Conservation (phyloP, 75 land plant species). For the Chamaecyparis obtusa region DNA sequence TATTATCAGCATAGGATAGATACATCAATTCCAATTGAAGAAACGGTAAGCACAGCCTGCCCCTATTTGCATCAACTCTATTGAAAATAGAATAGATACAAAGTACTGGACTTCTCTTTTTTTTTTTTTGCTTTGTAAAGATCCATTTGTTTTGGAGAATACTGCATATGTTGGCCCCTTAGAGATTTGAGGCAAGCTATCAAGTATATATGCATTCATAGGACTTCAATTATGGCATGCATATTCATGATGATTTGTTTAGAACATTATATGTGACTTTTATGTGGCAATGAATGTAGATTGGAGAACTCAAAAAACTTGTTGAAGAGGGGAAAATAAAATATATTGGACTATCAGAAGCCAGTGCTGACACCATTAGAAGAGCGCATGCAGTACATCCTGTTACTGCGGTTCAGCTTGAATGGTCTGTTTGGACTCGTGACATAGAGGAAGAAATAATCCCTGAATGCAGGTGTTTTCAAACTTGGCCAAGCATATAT, state of each 20-base stretch:
- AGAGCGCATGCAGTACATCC: constrained; percentile 71
- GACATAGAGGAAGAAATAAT: constrained; percentile 45
- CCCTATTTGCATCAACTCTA: background rate
- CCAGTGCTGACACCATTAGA: constrained; percentile 48
- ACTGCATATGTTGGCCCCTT: background rate
- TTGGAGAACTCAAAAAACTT: constrained; percentile 60
- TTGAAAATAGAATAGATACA: background rate
- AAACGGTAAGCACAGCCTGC: constrained; percentile 30
- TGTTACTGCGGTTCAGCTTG: constrained; percentile 56
- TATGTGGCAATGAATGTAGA: constrained; percentile 15
- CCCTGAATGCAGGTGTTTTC: constrained; percentile 51
- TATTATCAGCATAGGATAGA: constrained; percentile 65
- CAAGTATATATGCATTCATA: background rate
- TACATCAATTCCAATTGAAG: constrained; percentile 52
- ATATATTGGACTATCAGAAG: constrained; percentile 62
- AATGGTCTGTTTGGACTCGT: constrained; percentile 57
- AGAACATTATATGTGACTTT: background rate
- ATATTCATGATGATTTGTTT: background rate
- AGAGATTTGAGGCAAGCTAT: background rate
- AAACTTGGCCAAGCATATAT: background rate
- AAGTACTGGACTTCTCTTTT: background rate
- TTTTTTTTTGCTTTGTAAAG: background rate
- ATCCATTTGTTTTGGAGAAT: background rate
- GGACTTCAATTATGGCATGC: background rate
- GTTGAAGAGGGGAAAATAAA: constrained; percentile 66